Evolutionary conservation across 2,329 filamentous ascomycete genomes (phyloP).

Genomic region (Lachnellula arida): DNA sequence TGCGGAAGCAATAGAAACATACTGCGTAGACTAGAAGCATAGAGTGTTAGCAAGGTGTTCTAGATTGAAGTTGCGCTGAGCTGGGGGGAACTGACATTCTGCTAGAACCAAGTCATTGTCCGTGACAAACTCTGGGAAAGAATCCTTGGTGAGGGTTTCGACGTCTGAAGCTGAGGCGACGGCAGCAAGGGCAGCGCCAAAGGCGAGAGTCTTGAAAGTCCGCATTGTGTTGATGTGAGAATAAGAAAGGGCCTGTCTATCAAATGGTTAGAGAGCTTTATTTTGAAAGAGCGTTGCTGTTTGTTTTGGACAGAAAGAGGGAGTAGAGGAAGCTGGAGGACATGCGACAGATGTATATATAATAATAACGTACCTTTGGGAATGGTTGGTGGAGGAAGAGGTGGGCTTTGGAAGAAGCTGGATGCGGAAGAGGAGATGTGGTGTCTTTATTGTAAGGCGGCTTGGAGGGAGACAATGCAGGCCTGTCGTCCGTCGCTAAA

Average conservation of each 20-base stretch:
- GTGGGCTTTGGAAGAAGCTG: background rate
- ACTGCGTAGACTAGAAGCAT: conserved; percentile 73
- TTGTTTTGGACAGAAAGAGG: conserved; percentile 6
- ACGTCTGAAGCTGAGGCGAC: conserved; percentile 75
- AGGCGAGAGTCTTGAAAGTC: conserved; percentile 29
- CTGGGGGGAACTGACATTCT: conserved; percentile 64
- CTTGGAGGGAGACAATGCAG: background rate
- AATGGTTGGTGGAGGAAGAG: background rate
- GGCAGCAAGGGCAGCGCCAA: conserved; percentile 38
- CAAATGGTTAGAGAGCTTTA: conserved; percentile 3
- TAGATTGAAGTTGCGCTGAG: background rate
- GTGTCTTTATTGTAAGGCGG: conserved; percentile 19
- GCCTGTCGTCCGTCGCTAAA: conserved; percentile 4
- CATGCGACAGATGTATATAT: background rate
- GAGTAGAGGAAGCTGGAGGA: background rate
- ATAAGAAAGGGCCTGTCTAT: conserved; percentile 9
- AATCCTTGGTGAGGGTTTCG: conserved; percentile 75
- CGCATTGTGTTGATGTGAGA: conserved; percentile 25
- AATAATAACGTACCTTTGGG: conserved; percentile 13
- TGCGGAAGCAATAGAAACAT: conserved; percentile 56
- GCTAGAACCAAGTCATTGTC: conserved; percentile 85
- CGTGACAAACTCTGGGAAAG: conserved; percentile 81
- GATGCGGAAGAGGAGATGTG: conserved; percentile 21
- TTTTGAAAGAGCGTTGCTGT: conserved; percentile 1
- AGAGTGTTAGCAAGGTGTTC: conserved; percentile 16